These are phyloP conservation scores for Yamagishiella unicocca DNA, from an alignment of 139 green algal genomes.

Conservation along the genomic window DNA sequence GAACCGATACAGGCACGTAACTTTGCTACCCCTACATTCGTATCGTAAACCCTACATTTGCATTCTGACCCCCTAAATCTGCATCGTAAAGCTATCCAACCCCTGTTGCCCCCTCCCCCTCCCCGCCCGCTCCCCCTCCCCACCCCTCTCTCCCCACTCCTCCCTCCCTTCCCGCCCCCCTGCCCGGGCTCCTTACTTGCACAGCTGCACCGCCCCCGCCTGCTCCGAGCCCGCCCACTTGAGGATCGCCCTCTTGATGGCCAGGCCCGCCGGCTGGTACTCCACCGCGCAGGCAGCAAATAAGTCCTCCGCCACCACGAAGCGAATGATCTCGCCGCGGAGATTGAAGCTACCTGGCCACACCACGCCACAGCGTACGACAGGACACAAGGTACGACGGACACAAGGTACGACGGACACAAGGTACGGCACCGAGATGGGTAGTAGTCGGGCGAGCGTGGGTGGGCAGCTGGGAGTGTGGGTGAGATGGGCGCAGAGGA, in stretches of 20 bases:
- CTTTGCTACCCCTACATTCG: too few relatives aligned
- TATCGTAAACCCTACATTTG: too few relatives aligned
- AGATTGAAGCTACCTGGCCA: constrained; percentile 61
- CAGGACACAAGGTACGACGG: too few relatives aligned
- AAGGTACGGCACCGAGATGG: too few relatives aligned
- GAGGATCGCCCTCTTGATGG: constrained; percentile 69
- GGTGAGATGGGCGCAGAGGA: too few relatives aligned
- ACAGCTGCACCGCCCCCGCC: constrained; percentile 74
- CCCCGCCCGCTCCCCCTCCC: background rate
- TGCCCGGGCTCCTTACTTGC: constrained; percentile 11
- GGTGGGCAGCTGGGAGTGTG: too few relatives aligned
- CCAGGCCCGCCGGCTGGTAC: constrained; percentile 60
- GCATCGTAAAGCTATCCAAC: too few relatives aligned
- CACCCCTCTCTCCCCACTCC: background rate
- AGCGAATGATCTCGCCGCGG: constrained; percentile 66
- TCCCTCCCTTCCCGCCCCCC: background rate
- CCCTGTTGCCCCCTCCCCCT: background rate
- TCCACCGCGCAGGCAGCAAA: constrained; percentile 66
- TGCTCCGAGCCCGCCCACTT: constrained; percentile 71
- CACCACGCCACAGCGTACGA: too few relatives aligned
- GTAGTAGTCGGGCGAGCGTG: too few relatives aligned
- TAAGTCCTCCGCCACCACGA: constrained; percentile 75
- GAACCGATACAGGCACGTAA: too few relatives aligned
- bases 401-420: too few relatives aligned
- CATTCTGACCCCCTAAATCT: too few relatives aligned